Percentiles rank a stretch among this genome's conserved stretches.
phyloP scores from a whole-genome alignment of 106 monocot genomes.

The Dendrobium catenatum region DNA sequence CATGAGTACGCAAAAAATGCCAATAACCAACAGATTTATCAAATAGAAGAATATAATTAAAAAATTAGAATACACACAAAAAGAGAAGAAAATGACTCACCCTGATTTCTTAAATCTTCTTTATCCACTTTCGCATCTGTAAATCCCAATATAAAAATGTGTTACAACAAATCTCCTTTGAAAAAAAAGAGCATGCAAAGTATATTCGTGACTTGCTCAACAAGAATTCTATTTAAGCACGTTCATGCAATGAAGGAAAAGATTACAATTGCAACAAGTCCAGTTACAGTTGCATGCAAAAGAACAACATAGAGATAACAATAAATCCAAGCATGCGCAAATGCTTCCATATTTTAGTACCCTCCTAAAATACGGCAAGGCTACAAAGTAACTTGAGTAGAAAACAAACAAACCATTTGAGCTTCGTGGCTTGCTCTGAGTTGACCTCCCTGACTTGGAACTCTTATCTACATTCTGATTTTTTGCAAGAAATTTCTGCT shows the following conservation, averaged over 20 bases:
- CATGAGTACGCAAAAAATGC: background rate
- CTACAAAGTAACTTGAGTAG: constrained; percentile 6
- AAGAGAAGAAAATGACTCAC: constrained; percentile 17
- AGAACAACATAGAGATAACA: background rate
- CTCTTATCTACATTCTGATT: constrained; percentile 48
- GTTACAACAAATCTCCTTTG: background rate
- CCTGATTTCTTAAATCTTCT: constrained; percentile 38
- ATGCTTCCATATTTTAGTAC: background rate
- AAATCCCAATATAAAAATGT: constrained; percentile 12
- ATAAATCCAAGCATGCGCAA: background rate
- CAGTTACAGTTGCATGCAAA: background rate
- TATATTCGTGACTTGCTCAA: background rate
- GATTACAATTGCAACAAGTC: background rate
- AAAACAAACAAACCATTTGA: constrained; percentile 38
- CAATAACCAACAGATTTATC: background rate
- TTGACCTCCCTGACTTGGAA: constrained; percentile 53
- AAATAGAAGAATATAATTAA: background rate
- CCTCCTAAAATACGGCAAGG: background rate
- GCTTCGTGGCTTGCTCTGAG: constrained; percentile 70
- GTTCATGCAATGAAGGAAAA: background rate
- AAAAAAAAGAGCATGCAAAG: background rate
- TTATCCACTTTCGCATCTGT: constrained; percentile 60
- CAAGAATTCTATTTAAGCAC: background rate
- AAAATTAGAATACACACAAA: constrained; percentile 4
- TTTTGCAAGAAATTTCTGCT: constrained; percentile 56